A percentile compares a stretch with the other conserved stretches of the same genome.
Conservation (phyloP, 257 asterid genomes). For the Solanum sejunctum region DNA sequence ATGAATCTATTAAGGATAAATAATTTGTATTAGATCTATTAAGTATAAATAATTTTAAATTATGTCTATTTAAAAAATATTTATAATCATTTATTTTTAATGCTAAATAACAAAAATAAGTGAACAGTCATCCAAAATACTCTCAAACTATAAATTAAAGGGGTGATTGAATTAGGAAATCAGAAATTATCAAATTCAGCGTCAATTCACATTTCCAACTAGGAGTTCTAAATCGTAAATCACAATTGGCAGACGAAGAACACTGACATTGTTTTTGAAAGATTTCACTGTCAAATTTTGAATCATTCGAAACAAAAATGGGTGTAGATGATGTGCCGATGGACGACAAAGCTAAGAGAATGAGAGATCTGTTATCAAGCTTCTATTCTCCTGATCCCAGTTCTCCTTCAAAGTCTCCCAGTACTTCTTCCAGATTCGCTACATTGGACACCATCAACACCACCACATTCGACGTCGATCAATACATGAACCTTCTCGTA, state of each 20-base stretch:
- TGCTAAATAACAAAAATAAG: too few relatives aligned
- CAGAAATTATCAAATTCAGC: background rate
- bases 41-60: too few relatives aligned
- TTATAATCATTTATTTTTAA: too few relatives aligned
- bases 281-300: background rate
- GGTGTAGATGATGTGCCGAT: slow-evolving; percentile 50
- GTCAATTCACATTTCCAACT: background rate
- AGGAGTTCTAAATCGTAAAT: background rate
- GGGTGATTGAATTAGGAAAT: background rate
- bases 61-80: too few relatives aligned
- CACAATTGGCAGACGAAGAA: background rate
- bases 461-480: slow-evolving; percentile 77
- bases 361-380: slow-evolving; percentile 94
- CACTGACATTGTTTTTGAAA: background rate
- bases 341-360: slow-evolving; percentile 95
- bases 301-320: slow-evolving; percentile 18
- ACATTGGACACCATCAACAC: slow-evolving; percentile 93
- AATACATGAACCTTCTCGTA: slow-evolving; percentile 96
- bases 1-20: too few relatives aligned
- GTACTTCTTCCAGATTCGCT: slow-evolving; percentile 72
- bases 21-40: too few relatives aligned
- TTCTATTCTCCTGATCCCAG: slow-evolving; percentile 77
- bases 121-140: too few relatives aligned
- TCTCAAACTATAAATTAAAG: background rate
- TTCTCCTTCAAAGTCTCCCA: slow-evolving; percentile 17